Conservation (phyloP, 768 basidiomycete species). For the Phallus indusiatus region DNA sequence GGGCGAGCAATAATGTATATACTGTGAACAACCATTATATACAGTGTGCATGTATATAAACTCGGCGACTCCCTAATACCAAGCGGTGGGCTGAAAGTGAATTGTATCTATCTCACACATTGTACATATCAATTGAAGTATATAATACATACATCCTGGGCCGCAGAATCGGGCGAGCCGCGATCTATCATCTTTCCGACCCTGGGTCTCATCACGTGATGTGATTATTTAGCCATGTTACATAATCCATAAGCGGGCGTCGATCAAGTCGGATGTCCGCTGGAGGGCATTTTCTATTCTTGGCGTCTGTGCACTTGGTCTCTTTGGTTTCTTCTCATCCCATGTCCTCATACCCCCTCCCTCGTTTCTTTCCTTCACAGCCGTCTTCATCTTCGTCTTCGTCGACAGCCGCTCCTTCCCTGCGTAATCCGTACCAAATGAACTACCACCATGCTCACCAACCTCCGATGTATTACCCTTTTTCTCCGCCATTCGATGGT, state of each 20-base stretch:
- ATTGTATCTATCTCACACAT: too few species aligned
- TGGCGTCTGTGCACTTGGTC: slow-evolving; percentile 1
- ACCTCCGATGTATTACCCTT: slow-evolving; percentile 36
- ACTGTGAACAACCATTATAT: too few species aligned
- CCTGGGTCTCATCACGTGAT: not conserved
- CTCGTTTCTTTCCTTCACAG: slow-evolving; percentile 27
- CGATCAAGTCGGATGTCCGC: not conserved
- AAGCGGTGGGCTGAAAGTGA: too few species aligned
- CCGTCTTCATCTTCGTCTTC: slow-evolving; percentile 12
- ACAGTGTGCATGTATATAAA: too few species aligned
- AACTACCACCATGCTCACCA: slow-evolving; percentile 15
- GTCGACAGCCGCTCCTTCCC: slow-evolving; percentile 19
- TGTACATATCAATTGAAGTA: too few species aligned
- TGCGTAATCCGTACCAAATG: slow-evolving; percentile 17
- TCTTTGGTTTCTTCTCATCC: slow-evolving; percentile 22
- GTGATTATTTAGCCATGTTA: not conserved
- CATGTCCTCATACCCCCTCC: slow-evolving; percentile 21
- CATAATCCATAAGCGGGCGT: not conserved
- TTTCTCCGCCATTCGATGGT: slow-evolving; percentile 51
- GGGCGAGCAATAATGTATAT: too few species aligned
- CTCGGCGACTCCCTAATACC: too few species aligned
- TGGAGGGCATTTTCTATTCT: not conserved
- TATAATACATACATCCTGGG: too few species aligned
- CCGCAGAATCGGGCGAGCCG: too few species aligned
- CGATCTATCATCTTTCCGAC: too few species aligned